Evolutionary conservation across 257 asterid genomes (phyloP), one percentile per base, ranked within the genome.

Genomic region (Leonotis leonurus): DNA sequence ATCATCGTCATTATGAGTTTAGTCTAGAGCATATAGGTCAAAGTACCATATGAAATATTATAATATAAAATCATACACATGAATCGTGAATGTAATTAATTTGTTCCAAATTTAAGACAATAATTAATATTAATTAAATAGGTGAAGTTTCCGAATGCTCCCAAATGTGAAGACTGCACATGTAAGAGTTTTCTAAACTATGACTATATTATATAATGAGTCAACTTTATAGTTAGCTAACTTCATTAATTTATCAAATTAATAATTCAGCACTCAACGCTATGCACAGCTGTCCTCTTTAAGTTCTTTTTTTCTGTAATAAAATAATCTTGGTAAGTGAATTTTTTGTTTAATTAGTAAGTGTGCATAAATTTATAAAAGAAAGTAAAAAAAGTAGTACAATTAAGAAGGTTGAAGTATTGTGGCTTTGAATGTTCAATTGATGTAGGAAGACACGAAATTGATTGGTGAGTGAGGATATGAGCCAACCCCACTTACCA

Each of bases 401-500:
- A 49, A 24, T 4, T 22, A 12, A 12, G 29, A 49, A 49, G 18
- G 55, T 48, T 22, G 16, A 21, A 48, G 30, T 21, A 0, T 22
- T 2, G 55, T 48, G 30, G 21, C n/a, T 22, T 48, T 48, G 9
- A 4, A 48, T 11, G 8, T 48, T 24, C 39, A 7, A 6, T 33
- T 33, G 39, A 33, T 22, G 7, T 3, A 49, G 12, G 36, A n/a
- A 63, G 17, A 18, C 51, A 62, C 32, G 25, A 33, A 32, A 63
- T 20, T 35, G 69, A 20, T 63, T 35, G 60, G 59, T 62, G 53
- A 44, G 60, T 20, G 39, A 14, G 48, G 30, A 27, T 14, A n/a
- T 21, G 24, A 33, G 60, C 77, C 77, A 65, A 72, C 46, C 53
- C 68, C 66, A 41, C 20, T n/a, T 40, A 3, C 8, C 44, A 12